A percentile compares a stretch with the other conserved stretches of the same genome.
Evolutionary conservation across 208 protist genomes (phyloP).

Genomic region (Porcisia deanei): DNA sequence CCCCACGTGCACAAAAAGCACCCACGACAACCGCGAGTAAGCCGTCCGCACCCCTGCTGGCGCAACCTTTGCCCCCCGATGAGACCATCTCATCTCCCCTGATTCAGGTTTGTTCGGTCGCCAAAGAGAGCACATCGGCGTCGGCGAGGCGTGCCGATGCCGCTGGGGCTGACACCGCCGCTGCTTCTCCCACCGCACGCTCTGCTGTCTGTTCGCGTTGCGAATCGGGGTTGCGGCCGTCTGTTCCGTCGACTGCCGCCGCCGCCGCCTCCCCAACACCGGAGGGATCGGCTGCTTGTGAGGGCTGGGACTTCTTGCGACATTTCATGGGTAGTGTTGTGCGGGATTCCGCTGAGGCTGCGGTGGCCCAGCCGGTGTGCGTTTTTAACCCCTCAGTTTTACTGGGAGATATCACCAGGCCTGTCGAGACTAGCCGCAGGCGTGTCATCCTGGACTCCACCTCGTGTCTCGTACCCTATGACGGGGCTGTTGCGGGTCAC

Average conservation of each 20-base stretch:
- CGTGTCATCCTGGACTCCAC: conserved; percentile 24
- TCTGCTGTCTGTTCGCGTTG: neutral
- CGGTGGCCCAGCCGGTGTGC: conserved; percentile 7
- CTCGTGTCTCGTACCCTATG: conserved; percentile 26
- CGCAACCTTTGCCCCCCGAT: neutral
- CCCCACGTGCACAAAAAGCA: neutral
- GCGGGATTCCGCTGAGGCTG: neutral
- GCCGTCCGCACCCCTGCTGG: neutral
- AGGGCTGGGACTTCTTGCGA: conserved; percentile 20
- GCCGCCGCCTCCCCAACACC: neutral
- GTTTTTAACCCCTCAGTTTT: conserved; percentile 22
- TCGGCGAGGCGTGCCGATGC: neutral
- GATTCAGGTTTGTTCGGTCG: neutral
- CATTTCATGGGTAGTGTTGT: conserved; percentile 5
- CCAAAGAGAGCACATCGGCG: neutral
- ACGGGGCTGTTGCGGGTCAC: conserved; percentile 6
- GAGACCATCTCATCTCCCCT: neutral
- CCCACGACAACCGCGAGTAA: neutral
- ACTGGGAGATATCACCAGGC: conserved; percentile 7
- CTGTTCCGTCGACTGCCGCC: neutral
- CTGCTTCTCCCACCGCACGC: neutral
- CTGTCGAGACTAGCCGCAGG: conserved; percentile 10
- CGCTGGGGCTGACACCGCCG: neutral
- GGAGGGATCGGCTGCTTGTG: neutral
- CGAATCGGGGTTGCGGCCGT: neutral